These are phyloP conservation scores for Populus alba DNA, from an alignment of 345 rosid species.

Conservation along the genomic window DNA sequence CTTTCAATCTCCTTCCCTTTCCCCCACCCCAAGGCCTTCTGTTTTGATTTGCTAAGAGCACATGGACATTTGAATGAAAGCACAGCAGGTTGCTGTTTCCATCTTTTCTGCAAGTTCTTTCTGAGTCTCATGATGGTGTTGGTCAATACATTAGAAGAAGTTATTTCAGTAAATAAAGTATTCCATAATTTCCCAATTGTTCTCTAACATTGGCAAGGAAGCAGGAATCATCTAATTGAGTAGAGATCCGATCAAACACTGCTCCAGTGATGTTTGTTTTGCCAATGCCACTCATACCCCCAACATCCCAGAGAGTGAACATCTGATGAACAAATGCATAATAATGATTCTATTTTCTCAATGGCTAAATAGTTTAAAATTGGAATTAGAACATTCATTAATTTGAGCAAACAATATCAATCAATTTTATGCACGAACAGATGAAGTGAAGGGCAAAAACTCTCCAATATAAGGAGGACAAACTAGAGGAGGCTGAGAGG, in stretches of 20 bases:
- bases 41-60: neutral
- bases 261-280: neutral
- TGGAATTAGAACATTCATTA: neutral
- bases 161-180: too few relatives aligned
- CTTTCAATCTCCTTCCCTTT: neutral
- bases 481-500: neutral
- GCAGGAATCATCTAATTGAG: too few relatives aligned
- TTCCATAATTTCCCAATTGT: too few relatives aligned
- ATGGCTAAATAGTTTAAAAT: neutral
- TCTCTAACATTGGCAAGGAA: too few relatives aligned
- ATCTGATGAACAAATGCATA: too few relatives aligned
- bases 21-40: neutral
- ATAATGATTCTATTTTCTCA: neutral
- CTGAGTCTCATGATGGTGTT: neutral
- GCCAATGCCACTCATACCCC: too few relatives aligned
- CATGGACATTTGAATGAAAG: neutral
- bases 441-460: neutral
- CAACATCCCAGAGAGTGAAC: too few relatives aligned
- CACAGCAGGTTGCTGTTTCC: neutral
- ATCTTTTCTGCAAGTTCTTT: neutral
- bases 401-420: neutral
- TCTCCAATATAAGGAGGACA: neutral
- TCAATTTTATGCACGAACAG: neutral
- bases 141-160: too few relatives aligned
- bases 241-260: too few relatives aligned